Percentiles rank a stretch among this genome's conserved stretches.
phyloP scores from a whole-genome alignment of 805 yeast genomes.

The Nakazawaea ishiwadae region DNA sequence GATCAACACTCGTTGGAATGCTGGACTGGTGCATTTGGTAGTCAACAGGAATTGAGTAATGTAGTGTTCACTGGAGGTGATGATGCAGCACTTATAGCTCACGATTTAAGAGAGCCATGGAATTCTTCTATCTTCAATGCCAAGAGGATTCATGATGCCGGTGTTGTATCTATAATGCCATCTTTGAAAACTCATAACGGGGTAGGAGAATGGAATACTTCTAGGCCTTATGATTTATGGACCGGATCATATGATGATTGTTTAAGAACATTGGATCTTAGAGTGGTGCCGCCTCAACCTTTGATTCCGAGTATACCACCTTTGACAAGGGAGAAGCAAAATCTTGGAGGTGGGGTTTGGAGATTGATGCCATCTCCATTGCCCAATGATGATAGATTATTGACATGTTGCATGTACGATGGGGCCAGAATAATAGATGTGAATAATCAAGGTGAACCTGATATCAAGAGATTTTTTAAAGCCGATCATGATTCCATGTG shows the following conservation, averaged over 20 bases:
- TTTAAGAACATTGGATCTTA: slow-evolving; percentile 62
- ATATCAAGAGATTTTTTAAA: slow-evolving; percentile 43
- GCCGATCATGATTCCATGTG: slow-evolving; percentile 87
- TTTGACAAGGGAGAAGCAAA: slow-evolving; percentile 32
- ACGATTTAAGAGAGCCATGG: slow-evolving; percentile 49
- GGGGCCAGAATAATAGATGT: slow-evolving; percentile 71
- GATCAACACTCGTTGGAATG: slow-evolving; percentile 70
- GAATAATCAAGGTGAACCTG: slow-evolving; percentile 17
- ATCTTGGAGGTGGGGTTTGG: slow-evolving; percentile 96
- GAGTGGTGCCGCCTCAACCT: slow-evolving; percentile 41
- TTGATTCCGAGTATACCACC: slow-evolving; percentile 51
- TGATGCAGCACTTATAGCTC: slow-evolving; percentile 71
- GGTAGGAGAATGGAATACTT: slow-evolving; percentile 34
- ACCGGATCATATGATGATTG: slow-evolving; percentile 93
- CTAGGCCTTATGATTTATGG: slow-evolving; percentile 48
- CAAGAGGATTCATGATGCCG: slow-evolving; percentile 77
- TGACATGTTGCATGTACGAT: slow-evolving; percentile 92
- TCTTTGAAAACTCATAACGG: slow-evolving; percentile 33
- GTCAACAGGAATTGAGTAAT: slow-evolving; percentile 41
- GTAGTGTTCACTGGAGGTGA: slow-evolving; percentile 89
- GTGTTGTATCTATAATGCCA: slow-evolving; percentile 78
- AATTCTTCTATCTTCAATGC: slow-evolving; percentile 26
- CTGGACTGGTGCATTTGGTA: slow-evolving; percentile 81
- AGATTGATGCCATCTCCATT: slow-evolving; percentile 63
- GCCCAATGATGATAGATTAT: slow-evolving; percentile 38